Percentiles rank a stretch among this genome's conserved stretches.
Conservation (phyloP, 2,329 filamentous ascomycete species). For the Phaeoacremonium minimum region DNA sequence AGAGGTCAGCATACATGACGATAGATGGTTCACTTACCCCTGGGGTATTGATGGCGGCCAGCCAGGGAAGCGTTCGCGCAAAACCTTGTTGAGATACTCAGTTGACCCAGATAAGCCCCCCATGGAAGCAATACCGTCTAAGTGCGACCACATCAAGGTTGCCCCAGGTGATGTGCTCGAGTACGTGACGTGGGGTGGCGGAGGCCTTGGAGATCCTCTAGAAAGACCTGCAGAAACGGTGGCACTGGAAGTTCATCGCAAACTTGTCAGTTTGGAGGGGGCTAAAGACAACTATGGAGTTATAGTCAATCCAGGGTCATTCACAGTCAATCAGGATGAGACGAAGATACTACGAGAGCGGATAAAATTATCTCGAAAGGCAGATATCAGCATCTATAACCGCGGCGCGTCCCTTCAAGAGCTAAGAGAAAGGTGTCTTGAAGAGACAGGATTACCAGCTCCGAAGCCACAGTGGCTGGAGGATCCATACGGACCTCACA, state of each 20-base stretch:
- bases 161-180: slow-evolving; percentile 40
- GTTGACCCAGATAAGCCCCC: slow-evolving; percentile 22
- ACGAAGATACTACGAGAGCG: slow-evolving; percentile 27
- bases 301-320: slow-evolving; percentile 28
- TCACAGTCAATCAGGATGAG: slow-evolving; percentile 25
- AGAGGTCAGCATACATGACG: slow-evolving; percentile 42
- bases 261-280: slow-evolving; percentile 35
- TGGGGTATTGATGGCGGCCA: slow-evolving; percentile 42
- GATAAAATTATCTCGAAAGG: slow-evolving; percentile 20
- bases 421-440: slow-evolving; percentile 25
- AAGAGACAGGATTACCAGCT: slow-evolving; percentile 35
- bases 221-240: slow-evolving; percentile 35
- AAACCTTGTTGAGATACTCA: slow-evolving; percentile 35
- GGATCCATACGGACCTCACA: slow-evolving; percentile 39
- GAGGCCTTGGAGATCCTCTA: slow-evolving; percentile 40
- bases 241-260: slow-evolving; percentile 37
- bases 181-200: slow-evolving; percentile 46
- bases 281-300: slow-evolving; percentile 39
- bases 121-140: slow-evolving; percentile 31
- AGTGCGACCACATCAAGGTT: slow-evolving; percentile 42
- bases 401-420: slow-evolving; percentile 35
- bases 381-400: slow-evolving; percentile 26
- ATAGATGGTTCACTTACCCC: slow-evolving; percentile 43
- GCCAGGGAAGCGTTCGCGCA: slow-evolving; percentile 35
- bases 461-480: slow-evolving; percentile 38